Evolutionary conservation across 768 basidiomycete genomes (phyloP).

Genomic region (Clavulina sp.): DNA sequence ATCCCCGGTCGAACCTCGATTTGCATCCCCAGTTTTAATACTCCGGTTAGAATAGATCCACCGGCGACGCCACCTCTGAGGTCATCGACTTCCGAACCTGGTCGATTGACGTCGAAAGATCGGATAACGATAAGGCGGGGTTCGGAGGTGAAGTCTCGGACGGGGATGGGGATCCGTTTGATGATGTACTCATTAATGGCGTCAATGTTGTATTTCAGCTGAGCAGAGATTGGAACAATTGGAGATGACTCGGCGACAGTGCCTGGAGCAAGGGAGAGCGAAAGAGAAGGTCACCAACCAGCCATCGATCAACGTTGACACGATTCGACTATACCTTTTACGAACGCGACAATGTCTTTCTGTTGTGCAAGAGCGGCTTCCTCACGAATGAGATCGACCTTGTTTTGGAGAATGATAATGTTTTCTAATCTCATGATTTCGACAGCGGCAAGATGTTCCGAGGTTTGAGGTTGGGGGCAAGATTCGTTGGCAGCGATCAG

Average conservation of each 20-base stretch:
- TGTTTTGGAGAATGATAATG: slow-evolving; percentile 96
- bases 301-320: neutral
- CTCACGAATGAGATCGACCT: slow-evolving; percentile 96
- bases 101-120: slow-evolving; percentile 99
- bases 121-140: slow-evolving; percentile 96
- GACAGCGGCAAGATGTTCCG: slow-evolving; percentile 94
- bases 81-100: slow-evolving; percentile 91
- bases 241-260: slow-evolving; percentile 95
- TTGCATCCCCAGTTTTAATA: slow-evolving; percentile 76
- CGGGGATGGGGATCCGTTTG: slow-evolving; percentile 85
- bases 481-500: slow-evolving; percentile 97
- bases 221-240: slow-evolving; percentile 97
- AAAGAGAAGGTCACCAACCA: neutral
- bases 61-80: slow-evolving; percentile 97
- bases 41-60: slow-evolving; percentile 85
- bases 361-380: slow-evolving; percentile 87
- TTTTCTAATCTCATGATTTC: slow-evolving; percentile 99
- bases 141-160: slow-evolving; percentile 80
- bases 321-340: slow-evolving; percentile 44
- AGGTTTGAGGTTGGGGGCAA: slow-evolving; percentile 97
- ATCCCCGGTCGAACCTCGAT: slow-evolving; percentile 96
- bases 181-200: slow-evolving; percentile 98
- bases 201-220: slow-evolving; percentile 97
- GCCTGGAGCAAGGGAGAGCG: slow-evolving; percentile 28
- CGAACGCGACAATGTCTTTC: slow-evolving; percentile 88